Base-by-base conservation (phyloP, 257 asterid genomes). In the Fraxinus excelsior region DNA sequence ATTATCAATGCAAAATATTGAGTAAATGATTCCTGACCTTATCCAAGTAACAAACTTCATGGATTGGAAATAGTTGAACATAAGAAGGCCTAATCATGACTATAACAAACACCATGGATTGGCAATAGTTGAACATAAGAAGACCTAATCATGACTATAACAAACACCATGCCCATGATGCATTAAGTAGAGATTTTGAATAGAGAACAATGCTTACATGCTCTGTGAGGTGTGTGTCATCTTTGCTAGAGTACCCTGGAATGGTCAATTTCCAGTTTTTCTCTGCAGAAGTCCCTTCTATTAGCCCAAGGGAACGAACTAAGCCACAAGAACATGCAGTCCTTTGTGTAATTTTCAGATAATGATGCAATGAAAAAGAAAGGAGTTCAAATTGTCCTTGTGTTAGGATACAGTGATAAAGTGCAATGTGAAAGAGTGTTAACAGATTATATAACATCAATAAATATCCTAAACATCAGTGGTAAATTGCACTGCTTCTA, bases 211-310 rank as follows among this genome's bases (percentile, higher is more conserved):
- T 68, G 80, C 97, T 87, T 93, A 96, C 99, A 32, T 74, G 84
- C 72, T 80, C 86, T 12, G 83, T 78, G 31, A 75, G 75, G 69
- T 83, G 84, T 78, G 85, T 90, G 86, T 73, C 88, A 80, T 86
- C 97, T 78, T 96, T 97, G 32, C 93, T 88, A 46, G 97, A 91
- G 85, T 81, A 93, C 74, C 96, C 99, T 35, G 99, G 98, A 79
- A 95, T 75, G 11, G 87, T 88, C 86, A 93, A 81, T 9, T 90
- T 86, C 96, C 89, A 91, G 85, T 93, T 89, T 86, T 90, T 95
- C 91, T 95, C 99, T 95, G 99, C 84, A 86, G 83, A 80, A 28
- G 66, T 34, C 71, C 37, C 76, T 34, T 49, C 73, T 26, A 14
- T 85, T 77, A 86, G 83, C 76, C 60, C 49, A 71, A 53, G 37